Percentiles rank a stretch among this genome's conserved stretches.
Evolutionary conservation across 1,284 basidiomycete species (phyloP).

Genomic region (Naganishia albida): DNA sequence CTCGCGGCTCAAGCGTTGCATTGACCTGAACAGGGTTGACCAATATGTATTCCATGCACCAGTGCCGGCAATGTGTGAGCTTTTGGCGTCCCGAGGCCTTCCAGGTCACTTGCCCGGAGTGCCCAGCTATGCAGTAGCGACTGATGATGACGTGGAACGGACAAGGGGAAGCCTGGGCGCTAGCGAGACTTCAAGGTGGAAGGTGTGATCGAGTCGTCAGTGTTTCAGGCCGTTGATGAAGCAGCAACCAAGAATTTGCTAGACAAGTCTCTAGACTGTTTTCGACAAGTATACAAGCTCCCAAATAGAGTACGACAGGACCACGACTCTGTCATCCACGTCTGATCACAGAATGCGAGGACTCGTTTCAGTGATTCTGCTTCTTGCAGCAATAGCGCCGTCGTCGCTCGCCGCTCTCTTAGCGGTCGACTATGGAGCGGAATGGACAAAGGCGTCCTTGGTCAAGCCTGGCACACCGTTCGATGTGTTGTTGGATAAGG

Average conservation of each 20-base stretch:
- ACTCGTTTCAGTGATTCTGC: constrained; percentile 43
- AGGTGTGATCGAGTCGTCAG: constrained; percentile 22
- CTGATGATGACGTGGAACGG: constrained; percentile 20
- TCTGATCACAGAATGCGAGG: constrained; percentile 27
- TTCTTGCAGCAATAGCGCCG: constrained; percentile 37
- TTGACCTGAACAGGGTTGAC: too few species aligned
- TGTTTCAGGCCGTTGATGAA: not conserved
- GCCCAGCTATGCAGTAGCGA: too few species aligned
- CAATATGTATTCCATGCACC: too few species aligned
- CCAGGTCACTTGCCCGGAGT: too few species aligned
- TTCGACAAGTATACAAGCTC: not conserved
- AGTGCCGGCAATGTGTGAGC: too few species aligned
- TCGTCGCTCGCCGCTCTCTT: constrained; percentile 61
- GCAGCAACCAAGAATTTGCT: constrained; percentile 4
- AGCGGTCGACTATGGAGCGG: constrained; percentile 93
- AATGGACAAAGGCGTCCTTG: constrained; percentile 93
- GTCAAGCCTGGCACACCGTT: constrained; percentile 96
- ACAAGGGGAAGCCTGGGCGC: constrained; percentile 2
- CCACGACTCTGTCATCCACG: not conserved
- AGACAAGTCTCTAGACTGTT: not conserved
- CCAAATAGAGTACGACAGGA: not conserved
- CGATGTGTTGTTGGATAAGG: constrained; percentile 89
- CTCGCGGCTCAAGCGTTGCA: too few species aligned
- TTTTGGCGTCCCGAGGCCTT: too few species aligned
- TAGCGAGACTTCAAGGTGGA: constrained; percentile 17